Conservation (phyloP, 2,329 filamentous ascomycete species). For the Grosmannia serpens region DNA sequence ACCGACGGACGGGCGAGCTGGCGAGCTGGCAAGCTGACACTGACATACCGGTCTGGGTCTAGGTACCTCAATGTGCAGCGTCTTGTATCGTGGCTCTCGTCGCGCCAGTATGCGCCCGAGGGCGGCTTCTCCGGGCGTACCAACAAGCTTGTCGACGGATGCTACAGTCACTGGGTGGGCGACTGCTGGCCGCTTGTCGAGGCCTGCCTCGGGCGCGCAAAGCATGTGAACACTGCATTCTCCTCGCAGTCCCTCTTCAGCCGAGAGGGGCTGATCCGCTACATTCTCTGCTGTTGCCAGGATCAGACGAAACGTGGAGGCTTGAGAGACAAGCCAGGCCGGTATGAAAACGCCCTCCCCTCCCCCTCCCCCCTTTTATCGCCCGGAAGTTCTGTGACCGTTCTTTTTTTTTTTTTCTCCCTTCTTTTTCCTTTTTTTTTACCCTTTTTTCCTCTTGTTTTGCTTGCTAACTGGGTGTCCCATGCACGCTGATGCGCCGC, state of each 20-base stretch:
- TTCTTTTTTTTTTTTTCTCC: conserved; percentile 6
- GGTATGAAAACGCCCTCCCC: too few relatives aligned
- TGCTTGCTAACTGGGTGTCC: not conserved
- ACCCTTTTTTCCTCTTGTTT: not conserved
- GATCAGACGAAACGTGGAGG: conserved; percentile 60
- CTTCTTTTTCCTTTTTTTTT: not conserved
- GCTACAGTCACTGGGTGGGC: conserved; percentile 97
- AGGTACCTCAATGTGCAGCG: conserved; percentile 67
- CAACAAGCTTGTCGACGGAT: conserved; percentile 96
- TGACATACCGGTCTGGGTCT: not conserved
- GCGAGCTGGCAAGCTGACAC: not conserved
- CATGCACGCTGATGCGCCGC: too few relatives aligned
- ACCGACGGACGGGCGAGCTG: not conserved
- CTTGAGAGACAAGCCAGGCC: conserved; percentile 84
- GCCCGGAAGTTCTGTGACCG: conserved; percentile 5
- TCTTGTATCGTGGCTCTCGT: conserved; percentile 78
- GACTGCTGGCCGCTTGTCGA: conserved; percentile 89
- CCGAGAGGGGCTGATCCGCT: conserved; percentile 73
- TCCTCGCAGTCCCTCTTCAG: conserved; percentile 52
- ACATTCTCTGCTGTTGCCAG: conserved; percentile 84
- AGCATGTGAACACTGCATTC: conserved; percentile 14
- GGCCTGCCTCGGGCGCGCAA: conserved; percentile 47
- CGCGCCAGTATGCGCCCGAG: conserved; percentile 81
- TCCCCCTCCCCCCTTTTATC: conserved; percentile 12
- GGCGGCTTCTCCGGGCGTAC: conserved; percentile 88